A percentile compares a stretch with the other conserved stretches of the same genome.
Conservation (phyloP, 2,329 filamentous ascomycete species). For the Penicillium brevicompactum region DNA sequence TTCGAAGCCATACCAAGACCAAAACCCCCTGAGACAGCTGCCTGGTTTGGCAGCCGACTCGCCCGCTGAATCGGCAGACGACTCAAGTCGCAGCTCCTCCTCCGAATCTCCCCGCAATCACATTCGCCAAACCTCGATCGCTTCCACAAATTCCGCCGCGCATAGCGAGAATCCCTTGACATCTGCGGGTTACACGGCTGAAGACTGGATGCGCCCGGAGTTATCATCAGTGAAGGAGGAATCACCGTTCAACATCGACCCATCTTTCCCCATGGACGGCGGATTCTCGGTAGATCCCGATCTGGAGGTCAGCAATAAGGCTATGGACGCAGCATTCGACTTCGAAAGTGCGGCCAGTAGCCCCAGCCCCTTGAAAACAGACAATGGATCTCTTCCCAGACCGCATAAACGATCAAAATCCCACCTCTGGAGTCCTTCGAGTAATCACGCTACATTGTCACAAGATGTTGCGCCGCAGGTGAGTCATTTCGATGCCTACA, state of each 20-base stretch:
- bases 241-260: slow-evolving; percentile 43
- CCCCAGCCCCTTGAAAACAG: slow-evolving; percentile 43
- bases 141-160: slow-evolving; percentile 43
- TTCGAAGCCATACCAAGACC: slow-evolving; percentile 33
- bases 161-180: slow-evolving; percentile 40
- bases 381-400: slow-evolving; percentile 27
- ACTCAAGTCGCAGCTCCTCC: slow-evolving; percentile 47
- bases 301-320: slow-evolving; percentile 48
- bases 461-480: slow-evolving; percentile 31
- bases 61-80: slow-evolving; percentile 48
- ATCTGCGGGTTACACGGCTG: slow-evolving; percentile 37
- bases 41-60: slow-evolving; percentile 40
- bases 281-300: slow-evolving; percentile 38
- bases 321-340: slow-evolving; percentile 52
- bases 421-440: slow-evolving; percentile 31
- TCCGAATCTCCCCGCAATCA: slow-evolving; percentile 46
- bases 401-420: slow-evolving; percentile 26
- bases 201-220: slow-evolving; percentile 42
- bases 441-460: slow-evolving; percentile 14
- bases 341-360: slow-evolving; percentile 52
- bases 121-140: slow-evolving; percentile 42
- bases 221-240: slow-evolving; percentile 41
- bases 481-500: slow-evolving; percentile 18
- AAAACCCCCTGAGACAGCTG: slow-evolving; percentile 36
- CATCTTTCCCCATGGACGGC: slow-evolving; percentile 37